Base-by-base conservation (phyloP, 2,329 filamentous ascomycete genomes). In the Penicillium sp. region DNA sequence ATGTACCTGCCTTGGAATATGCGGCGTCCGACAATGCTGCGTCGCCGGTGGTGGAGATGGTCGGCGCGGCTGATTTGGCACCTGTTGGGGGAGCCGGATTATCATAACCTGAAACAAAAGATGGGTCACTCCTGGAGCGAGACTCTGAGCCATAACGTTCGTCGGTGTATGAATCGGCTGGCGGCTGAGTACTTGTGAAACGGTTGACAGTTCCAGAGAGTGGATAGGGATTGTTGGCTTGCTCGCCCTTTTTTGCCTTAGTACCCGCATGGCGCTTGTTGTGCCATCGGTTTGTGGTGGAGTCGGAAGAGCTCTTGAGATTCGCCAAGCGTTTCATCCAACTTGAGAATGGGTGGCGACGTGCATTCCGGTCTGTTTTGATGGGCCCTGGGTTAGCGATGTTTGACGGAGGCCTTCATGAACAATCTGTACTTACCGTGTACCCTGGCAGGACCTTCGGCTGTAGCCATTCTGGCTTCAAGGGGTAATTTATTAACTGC, bases 261-360 rank as follows among this genome's bases (percentile, higher is more conserved):
- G 58, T 51, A 40, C 55, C 41, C 33, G 54, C 40, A 47, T 64
- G 45, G 53, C 66, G 68, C 53, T 71, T 73, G 54, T 75, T 71
- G 12, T 70, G 66, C 57, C 66, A 69, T 40, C 64, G 64, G 36
- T 65, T 51, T 58, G 65, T 55, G 54, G 62, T 60, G 13, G 76
- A 71, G 52, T 82, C 82, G 28, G 84, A 87, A 4, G 84, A 84
- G 48, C 75, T 78, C 71, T 95, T 96, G 72, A 95, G 86, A 68
- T 86, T 92, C 54, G 90, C 85, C 49, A 97, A 81, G 65, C 91
- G 91, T 78, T 91, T 95, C 77, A 99, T 89, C 87, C 92, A 95
- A 59, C 85, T 88, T 39, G 91, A 82, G 67, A 97, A 97, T 19
- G 91, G 92, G 56, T 88, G 84, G 61, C 90, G 86, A 58, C 89